Evolutionary conservation across 78 protist genomes (phyloP), one percentile per base, ranked within the genome.

Genomic region (Dictyostelium capitatum): DNA sequence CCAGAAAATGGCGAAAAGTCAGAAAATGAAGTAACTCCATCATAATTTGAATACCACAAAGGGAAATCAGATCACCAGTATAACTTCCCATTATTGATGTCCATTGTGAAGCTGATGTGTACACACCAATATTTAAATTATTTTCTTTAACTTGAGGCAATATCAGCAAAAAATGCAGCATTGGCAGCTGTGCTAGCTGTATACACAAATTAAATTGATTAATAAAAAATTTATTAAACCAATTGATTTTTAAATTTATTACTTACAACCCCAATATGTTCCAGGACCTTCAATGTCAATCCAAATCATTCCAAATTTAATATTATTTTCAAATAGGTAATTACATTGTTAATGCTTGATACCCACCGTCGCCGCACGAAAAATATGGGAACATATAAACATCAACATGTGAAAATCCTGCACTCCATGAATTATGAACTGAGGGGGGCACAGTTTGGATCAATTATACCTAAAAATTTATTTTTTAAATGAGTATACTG

Each of bases 11-110:
- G 46, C 2, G 47, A 28, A 11, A 67, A 91, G 89, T 91, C 95
- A 64, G 6, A 1, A 56, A 91, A 91, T 43, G 80, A 57, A 14
- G 70, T 50, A 32, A 9, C 19, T 15, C 77, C 64, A 79, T 92
- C 87, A 47, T 90, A 90, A 75, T 90, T 80, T 28, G 95, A 85
- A 53, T 78, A 90, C 95, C 95, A 90, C n/a, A 79, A 80, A 41
- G 73, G 83, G 25, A 79, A 56, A 11, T n/a, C 43, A 20, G 79
- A 69, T 67, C 79, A 62, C 67, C 85, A 5, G 0, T 7, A 74
- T 56, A 85, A 50, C 28, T 73, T 28, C 83, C 92, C 92, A 85
- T 85, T 9, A 85, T 85, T 85, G 83, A 80, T n/a, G 11, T 25
- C 94, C 94, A 95, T 75, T 80, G 85, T 6, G 79, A 83, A 4